Base-by-base conservation (phyloP, 139 green algal species). In the Chlamydomonas incerta region DNA sequence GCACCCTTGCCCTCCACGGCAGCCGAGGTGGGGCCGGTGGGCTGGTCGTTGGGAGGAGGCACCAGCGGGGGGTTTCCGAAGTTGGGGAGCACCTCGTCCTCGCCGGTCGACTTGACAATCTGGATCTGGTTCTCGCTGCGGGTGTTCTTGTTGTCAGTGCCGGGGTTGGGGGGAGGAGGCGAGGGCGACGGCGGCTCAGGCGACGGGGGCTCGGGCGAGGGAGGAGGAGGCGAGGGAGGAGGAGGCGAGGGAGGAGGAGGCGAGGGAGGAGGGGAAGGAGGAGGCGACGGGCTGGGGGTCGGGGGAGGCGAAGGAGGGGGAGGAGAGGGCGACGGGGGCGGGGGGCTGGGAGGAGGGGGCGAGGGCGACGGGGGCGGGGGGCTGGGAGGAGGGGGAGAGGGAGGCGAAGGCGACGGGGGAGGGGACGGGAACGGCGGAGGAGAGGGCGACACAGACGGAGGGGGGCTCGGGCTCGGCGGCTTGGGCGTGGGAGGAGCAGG, bases 1-100 rank as follows among this genome's bases (percentile, higher is more conserved):
- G 63, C 66, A 1, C 77, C 77, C 0, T 52, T 52, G 15, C 77
- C 77, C 47, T 50, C 46, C 17, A 83, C 41, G 1, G 77, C 77
- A 9, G 77, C 41, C 1, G 77, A 83, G 63, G 52, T 29, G 37
- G 74, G 41, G 41, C 46, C 77, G 67, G 47, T 66, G 8, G 46
- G 37, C 1, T 20, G 18, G n/a, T 46, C 63, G 10, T 52, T 63
- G 26, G 11, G 24, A 28, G 74, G 62, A 0, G 76, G 62, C 18
- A 65, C 18, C 62, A 74, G 14, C 0, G 63, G 62, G 13, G 62
- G 57, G 17, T 66, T 66, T 0, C 52, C 62, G 18, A 26, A 74
- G 62, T 83, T 83, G 34, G 29, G 28, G 0, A 74, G 63, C 3
- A 41, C 41, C 29, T 83, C 77, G 33, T 83, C 77, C 63, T 74